phyloP scores from a whole-genome alignment of 331 rosid genomes.

The Telfairia occidentalis region DNA sequence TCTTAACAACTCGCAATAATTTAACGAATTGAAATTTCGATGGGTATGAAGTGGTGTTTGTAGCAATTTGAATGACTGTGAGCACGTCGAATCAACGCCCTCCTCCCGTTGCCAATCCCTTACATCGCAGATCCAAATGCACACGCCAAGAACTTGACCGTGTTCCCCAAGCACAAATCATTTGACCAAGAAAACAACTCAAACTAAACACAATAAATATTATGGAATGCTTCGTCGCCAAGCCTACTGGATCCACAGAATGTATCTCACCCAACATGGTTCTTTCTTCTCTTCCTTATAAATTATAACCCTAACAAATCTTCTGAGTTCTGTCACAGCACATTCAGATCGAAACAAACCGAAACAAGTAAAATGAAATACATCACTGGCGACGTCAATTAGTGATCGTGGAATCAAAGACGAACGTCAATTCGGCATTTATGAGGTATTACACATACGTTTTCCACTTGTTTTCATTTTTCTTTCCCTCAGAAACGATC shows the following conservation, averaged over 20 bases:
- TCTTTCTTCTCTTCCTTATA: not conserved
- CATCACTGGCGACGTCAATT: not conserved
- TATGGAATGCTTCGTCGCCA: not conserved
- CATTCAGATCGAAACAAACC: not conserved
- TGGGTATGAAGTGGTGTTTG: no score
- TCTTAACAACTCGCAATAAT: no score
- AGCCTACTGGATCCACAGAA: not conserved
- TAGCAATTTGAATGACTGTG: no score
- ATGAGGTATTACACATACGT: not conserved
- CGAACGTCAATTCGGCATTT: not conserved
- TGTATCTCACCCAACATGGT: not conserved
- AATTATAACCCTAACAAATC: not conserved
- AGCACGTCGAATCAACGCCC: no score
- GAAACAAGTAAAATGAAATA: not conserved
- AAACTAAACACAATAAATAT: not conserved
- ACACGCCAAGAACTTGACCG: not conserved
- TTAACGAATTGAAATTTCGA: no score
- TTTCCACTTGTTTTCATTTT: not conserved
- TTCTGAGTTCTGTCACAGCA: not conserved
- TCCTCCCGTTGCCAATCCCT: no score
- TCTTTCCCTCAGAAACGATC: not conserved
- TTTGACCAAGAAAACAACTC: not conserved
- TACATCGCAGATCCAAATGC: not conserved
- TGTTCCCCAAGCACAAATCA: not conserved
- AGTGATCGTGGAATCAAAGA: not conserved